Conservation (phyloP, 2,329 filamentous ascomycete genomes). For the Ceratocystis diversiconidia region DNA sequence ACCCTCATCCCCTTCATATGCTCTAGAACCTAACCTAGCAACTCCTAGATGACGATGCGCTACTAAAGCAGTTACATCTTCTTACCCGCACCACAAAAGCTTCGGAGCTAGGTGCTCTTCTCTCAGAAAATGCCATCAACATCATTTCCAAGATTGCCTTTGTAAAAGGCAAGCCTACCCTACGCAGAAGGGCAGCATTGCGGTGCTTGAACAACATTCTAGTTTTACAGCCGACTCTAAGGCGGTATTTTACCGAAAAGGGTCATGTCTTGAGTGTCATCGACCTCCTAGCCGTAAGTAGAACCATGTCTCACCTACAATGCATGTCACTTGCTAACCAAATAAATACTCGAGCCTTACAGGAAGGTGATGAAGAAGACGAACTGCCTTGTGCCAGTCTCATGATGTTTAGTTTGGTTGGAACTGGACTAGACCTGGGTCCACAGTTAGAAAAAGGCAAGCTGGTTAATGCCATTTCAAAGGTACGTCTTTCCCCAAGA, state of each 20-base stretch:
- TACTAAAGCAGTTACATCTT: conserved; percentile 15
- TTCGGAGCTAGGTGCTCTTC: conserved; percentile 7
- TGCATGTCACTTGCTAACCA: background rate
- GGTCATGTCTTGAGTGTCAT: conserved; percentile 16
- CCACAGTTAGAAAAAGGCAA: conserved; percentile 20
- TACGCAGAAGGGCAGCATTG: conserved; percentile 13
- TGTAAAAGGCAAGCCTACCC: conserved; percentile 14
- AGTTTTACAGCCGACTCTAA: conserved; percentile 17
- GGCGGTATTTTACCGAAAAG: conserved; percentile 19
- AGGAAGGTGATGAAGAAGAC: conserved; percentile 19
- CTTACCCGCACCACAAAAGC: conserved; percentile 15
- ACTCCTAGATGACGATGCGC: conserved; percentile 10
- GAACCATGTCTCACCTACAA: background rate
- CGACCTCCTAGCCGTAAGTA: conserved; percentile 13
- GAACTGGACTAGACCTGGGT: conserved; percentile 32
- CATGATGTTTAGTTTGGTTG: conserved; percentile 18
- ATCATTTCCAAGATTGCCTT: conserved; percentile 15
- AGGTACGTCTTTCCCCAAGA: conserved; percentile 9
- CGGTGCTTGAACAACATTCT: conserved; percentile 19
- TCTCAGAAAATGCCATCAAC: conserved; percentile 13
- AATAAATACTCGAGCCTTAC: background rate
- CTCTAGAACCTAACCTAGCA: background rate
- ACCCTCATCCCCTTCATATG: background rate
- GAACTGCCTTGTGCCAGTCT: conserved; percentile 19
- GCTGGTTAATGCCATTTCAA: conserved; percentile 19